Base-by-base conservation (phyloP, 2,329 filamentous ascomycete species). In the Tolypocladium cylindrosporum region DNA sequence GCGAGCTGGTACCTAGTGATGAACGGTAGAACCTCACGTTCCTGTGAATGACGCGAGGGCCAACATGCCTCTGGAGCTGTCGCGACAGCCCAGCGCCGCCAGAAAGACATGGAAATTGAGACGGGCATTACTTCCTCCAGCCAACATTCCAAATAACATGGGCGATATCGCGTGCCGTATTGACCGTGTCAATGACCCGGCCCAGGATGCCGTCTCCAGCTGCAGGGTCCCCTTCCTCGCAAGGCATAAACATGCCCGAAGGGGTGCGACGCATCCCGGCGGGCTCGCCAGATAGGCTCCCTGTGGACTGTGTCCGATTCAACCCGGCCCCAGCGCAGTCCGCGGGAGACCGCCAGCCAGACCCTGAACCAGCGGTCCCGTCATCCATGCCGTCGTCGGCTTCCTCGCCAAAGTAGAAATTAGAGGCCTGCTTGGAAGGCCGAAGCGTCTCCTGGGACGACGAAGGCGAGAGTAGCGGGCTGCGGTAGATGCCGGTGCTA, bases 241-340 rank as follows among this genome's bases (percentile, higher is more conserved):
- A 88, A 9, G 91, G 90, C 88, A 95, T 92, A 66, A 96, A 88
- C 90, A 96, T 95, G 64, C 91, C 91, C 43, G 90, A 94, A 55
- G 85, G 79, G 24, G 90, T 95, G 64, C 91, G 82, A 61, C 87
- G 85, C 78, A 95, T 86, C 56, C 86, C 86, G 21, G 73, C 76
- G 50, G 79, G 75, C 59, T 83, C 79, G 24, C 75, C 76, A n/a
- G 68, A 71, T n/a, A 82, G 71, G 60, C 75, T 79, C 66, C 70
- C 71, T 45, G 76, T 72, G 31, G 81, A 81, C n/a, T 74, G 66
- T 24, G 79, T 77, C 58, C 78, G 75, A 42, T 75, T 74, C n/a
- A 80, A 63, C 14, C 73, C 74, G 39, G 65, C 61, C 48, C 59
- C 63, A 16, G 59, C 55, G 21, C 51, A 43, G 34, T 67, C 66